phyloP scores from a whole-genome alignment of 202 grass and related monocot species.

The Zoysia matrella region DNA sequence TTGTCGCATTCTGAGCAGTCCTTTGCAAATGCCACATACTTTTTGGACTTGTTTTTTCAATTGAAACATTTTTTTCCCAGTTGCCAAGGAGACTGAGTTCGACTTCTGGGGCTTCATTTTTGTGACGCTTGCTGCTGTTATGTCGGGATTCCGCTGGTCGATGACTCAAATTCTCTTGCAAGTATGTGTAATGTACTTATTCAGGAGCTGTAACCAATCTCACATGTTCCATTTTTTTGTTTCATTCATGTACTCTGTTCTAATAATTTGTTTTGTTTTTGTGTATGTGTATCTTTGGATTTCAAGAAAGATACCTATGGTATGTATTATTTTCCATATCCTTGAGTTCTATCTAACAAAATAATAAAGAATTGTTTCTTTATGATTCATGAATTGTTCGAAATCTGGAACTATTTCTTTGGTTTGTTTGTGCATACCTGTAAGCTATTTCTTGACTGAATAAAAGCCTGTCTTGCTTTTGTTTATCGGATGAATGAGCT shows the following conservation, averaged over 20 bases:
- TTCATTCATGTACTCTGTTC: constrained; percentile 27
- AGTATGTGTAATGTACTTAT: constrained; percentile 45
- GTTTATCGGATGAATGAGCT: background rate
- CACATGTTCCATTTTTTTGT: constrained; percentile 5
- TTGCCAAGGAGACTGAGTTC: constrained; percentile 91
- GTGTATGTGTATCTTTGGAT: constrained; percentile 58
- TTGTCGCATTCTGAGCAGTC: constrained; percentile 15
- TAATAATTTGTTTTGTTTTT: constrained; percentile 50
- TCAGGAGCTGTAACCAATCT: constrained; percentile 28
- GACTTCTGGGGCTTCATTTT: constrained; percentile 99
- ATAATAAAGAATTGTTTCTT: background rate
- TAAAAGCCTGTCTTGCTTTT: constrained; percentile 19
- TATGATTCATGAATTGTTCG: background rate
- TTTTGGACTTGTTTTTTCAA: constrained; percentile 24
- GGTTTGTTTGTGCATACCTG: background rate
- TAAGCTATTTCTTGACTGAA: constrained; percentile 24
- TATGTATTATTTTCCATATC: constrained; percentile 46
- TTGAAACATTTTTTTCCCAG: constrained; percentile 51
- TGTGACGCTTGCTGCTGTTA: constrained; percentile 97
- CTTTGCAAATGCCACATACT: constrained; percentile 4
- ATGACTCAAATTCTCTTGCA: constrained; percentile 99
- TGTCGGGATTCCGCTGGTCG: constrained; percentile 98
- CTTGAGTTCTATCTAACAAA: constrained; percentile 15
- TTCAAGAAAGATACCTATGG: constrained; percentile 88
- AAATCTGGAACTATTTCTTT: constrained; percentile 26